Evolutionary conservation across 2,329 filamentous ascomycete species (phyloP).

Genomic region (Cyanodermella asteris): DNA sequence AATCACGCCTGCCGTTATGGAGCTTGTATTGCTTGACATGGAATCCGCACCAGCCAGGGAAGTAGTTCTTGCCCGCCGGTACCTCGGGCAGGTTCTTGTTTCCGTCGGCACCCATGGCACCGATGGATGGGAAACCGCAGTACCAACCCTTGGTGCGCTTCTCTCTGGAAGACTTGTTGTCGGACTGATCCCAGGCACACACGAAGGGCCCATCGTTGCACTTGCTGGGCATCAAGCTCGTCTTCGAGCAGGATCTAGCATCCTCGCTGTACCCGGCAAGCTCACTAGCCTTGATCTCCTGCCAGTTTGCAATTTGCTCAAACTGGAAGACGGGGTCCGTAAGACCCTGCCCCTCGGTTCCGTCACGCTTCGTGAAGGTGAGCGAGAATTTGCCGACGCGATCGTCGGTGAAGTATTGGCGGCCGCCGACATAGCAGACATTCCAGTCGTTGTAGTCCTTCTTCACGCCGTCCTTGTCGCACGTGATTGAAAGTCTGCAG

Average conservation of each 20-base stretch:
- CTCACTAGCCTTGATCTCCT: not conserved
- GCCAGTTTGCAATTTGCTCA: not conserved
- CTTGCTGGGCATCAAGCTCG: too few relatives aligned
- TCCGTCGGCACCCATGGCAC: not conserved
- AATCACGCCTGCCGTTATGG: too few relatives aligned
- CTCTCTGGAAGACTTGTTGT: not conserved
- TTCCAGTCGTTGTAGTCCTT: not conserved
- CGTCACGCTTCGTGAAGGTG: not conserved
- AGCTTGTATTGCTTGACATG: conserved; percentile 1
- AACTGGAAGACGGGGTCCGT: not conserved
- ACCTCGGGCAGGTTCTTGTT: not conserved
- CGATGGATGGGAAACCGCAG: not conserved
- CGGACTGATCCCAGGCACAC: not conserved
- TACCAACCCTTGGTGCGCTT: too few relatives aligned
- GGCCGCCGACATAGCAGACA: conserved; percentile 1
- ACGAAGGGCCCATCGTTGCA: too few relatives aligned
- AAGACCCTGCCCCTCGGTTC: not conserved
- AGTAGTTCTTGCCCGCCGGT: not conserved
- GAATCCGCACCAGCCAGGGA: not conserved
- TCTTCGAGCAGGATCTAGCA: not conserved
- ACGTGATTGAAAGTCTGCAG: not conserved
- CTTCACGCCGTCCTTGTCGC: not conserved
- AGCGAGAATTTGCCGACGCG: conserved; percentile 1
- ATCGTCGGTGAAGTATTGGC: conserved; percentile 1
- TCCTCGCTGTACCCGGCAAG: not conserved